Evolutionary conservation across 2,329 filamentous ascomycete genomes (phyloP).

Genomic region (Zasmidium cellare): DNA sequence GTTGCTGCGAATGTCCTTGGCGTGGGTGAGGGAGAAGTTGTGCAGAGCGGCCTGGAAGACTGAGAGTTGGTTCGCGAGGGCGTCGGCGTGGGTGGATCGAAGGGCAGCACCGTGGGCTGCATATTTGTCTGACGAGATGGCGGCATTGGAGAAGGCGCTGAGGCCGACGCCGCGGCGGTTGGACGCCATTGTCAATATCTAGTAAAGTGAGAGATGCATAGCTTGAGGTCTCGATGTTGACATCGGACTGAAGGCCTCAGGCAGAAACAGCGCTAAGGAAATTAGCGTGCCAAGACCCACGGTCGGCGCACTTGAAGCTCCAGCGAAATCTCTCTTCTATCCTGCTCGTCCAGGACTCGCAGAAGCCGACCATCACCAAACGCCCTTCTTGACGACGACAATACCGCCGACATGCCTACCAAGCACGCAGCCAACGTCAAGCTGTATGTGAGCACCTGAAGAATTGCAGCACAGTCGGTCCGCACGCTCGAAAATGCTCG

Average conservation of each 20-base stretch:
- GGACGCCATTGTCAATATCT: conserved; percentile 41
- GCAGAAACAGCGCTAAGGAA: background rate
- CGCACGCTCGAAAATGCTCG: conserved; percentile 57
- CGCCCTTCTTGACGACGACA: conserved; percentile 27
- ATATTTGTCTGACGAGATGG: conserved; percentile 83
- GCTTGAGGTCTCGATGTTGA: background rate
- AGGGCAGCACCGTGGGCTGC: conserved; percentile 85
- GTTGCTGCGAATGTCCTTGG: conserved; percentile 92
- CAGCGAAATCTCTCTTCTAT: background rate
- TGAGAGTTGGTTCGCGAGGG: conserved; percentile 87
- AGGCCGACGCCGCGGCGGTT: conserved; percentile 81
- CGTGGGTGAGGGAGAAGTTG: conserved; percentile 92
- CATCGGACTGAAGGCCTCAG: background rate
- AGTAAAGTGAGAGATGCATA: background rate
- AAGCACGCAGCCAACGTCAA: conserved; percentile 47
- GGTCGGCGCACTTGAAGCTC: background rate
- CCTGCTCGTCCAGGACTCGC: conserved; percentile 7
- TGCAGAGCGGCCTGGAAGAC: conserved; percentile 95
- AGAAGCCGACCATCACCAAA: conserved; percentile 42
- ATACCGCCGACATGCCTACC: conserved; percentile 53
- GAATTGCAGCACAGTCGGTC: conserved; percentile 75
- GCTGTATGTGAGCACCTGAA: conserved; percentile 58
- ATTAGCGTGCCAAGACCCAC: background rate
- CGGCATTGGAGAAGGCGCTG: conserved; percentile 82
- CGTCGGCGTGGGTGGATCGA: conserved; percentile 79